Conservation (phyloP, 257 asterid genomes). For the Ajuga chamaepitys region DNA sequence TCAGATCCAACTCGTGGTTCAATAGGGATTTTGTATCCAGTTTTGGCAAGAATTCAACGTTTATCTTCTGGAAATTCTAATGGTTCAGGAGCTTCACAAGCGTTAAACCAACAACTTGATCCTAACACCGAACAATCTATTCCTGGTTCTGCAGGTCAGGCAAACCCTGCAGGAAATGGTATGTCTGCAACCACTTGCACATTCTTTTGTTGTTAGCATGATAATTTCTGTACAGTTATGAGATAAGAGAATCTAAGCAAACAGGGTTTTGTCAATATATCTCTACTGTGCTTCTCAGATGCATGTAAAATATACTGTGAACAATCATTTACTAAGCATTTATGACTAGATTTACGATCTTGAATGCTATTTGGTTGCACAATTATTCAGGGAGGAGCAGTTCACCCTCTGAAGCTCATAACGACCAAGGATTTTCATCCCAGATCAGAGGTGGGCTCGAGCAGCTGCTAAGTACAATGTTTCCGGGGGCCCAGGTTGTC, state of each 20-base stretch:
- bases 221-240: neutral
- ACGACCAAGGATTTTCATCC: constrained; percentile 33
- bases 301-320: neutral
- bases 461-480: constrained; percentile 47
- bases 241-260: neutral
- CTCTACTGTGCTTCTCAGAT: no score
- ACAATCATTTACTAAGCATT: neutral
- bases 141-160: constrained; percentile 34
- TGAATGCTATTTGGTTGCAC: neutral
- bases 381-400: constrained; percentile 31
- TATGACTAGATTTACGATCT: neutral
- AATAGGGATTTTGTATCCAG: constrained; percentile 67
- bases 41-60: constrained; percentile 72
- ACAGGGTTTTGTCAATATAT: no score
- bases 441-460: constrained; percentile 48
- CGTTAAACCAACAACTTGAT: constrained; percentile 32
- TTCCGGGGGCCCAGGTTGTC: constrained; percentile 40
- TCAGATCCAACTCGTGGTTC: constrained; percentile 64
- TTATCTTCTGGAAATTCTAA: constrained; percentile 31
- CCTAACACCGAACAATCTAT: constrained; percentile 27
- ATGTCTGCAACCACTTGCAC: constrained; percentile 2
- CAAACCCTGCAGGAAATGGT: constrained; percentile 36
- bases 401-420: constrained; percentile 32
- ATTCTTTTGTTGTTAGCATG: neutral
- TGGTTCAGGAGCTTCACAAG: constrained; percentile 40